Percentiles rank a stretch among this genome's conserved stretches.
phyloP scores from a whole-genome alignment of 495 filamentous ascomycete genomes.

The Neurospora pannonica region DNA sequence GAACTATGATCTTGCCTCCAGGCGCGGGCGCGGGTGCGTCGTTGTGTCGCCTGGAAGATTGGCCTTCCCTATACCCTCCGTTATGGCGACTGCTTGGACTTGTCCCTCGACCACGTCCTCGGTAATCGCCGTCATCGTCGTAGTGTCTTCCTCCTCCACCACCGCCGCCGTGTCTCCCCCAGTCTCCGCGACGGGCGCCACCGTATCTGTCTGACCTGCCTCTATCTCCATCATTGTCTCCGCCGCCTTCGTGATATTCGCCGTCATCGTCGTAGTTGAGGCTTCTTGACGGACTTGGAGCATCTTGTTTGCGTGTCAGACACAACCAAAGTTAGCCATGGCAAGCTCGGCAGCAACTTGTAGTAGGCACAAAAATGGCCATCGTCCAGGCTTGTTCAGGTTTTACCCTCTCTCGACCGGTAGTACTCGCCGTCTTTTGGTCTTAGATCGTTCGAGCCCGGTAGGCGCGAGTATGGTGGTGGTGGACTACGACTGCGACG shows the following conservation, averaged over 20 bases:
- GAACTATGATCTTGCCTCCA: slow-evolving; percentile 8
- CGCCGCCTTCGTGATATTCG: not conserved
- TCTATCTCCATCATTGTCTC: not conserved
- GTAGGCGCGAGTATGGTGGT: slow-evolving; percentile 4
- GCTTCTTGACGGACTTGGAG: slow-evolving; percentile 11
- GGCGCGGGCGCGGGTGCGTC: not conserved
- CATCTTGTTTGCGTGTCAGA: slow-evolving; percentile 12
- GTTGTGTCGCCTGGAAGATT: not conserved
- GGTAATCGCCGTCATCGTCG: not conserved
- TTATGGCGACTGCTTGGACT: not conserved
- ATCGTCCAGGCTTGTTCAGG: slow-evolving; percentile 10
- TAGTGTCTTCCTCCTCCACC: not conserved
- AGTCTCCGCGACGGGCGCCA: not conserved
- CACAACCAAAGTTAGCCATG: slow-evolving; percentile 22
- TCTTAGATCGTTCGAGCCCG: slow-evolving; percentile 10
- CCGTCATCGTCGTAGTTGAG: slow-evolving; percentile 25
- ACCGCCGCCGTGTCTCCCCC: not conserved
- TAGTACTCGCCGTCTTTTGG: slow-evolving; percentile 21
- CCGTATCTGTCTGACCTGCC: not conserved
- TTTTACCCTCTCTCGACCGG: slow-evolving; percentile 41
- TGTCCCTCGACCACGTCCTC: not conserved
- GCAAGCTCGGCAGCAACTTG: slow-evolving; percentile 6
- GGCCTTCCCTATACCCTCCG: not conserved
- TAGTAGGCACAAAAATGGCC: slow-evolving; percentile 5
- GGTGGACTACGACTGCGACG: slow-evolving; percentile 10